Conservation (phyloP, 1,284 basidiomycete species). For the Hymenochaete sp. region DNA sequence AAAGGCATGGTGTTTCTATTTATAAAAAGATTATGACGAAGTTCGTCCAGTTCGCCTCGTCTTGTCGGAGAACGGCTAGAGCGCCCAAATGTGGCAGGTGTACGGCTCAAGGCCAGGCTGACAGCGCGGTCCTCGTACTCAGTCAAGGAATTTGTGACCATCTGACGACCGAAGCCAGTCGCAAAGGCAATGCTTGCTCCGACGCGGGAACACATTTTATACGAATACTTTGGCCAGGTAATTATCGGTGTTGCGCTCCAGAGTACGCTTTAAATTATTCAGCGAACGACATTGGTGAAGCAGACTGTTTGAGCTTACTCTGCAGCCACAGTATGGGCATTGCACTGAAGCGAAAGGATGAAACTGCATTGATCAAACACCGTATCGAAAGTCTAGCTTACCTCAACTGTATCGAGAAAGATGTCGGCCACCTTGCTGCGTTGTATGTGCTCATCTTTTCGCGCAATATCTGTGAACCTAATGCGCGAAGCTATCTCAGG, state of each 20-base stretch:
- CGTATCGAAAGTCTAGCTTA: slow-evolving; percentile 21
- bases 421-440: slow-evolving; percentile 49
- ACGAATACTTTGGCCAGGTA: slow-evolving; percentile 45
- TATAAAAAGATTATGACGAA: slow-evolving; percentile 42
- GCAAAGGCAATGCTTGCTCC: slow-evolving; percentile 49
- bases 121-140: slow-evolving; percentile 51
- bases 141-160: slow-evolving; percentile 41
- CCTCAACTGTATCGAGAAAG: slow-evolving; percentile 56
- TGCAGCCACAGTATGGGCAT: slow-evolving; percentile 53
- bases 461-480: slow-evolving; percentile 48
- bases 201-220: slow-evolving; percentile 57
- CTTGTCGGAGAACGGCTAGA: slow-evolving; percentile 19
- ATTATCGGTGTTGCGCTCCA: slow-evolving; percentile 56
- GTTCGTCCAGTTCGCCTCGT: slow-evolving; percentile 30
- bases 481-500: slow-evolving; percentile 44
- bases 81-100: slow-evolving; percentile 24
- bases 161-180: slow-evolving; percentile 45
- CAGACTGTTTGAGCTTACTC: slow-evolving; percentile 34
- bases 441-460: slow-evolving; percentile 46
- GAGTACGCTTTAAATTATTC: slow-evolving; percentile 32
- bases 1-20: slow-evolving; percentile 39
- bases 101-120: slow-evolving; percentile 34
- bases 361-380: slow-evolving; percentile 1
- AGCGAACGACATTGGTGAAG: slow-evolving; percentile 1
- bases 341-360: slow-evolving; percentile 34